Evolutionary conservation across 2,329 filamentous ascomycete species (phyloP), one percentile per base, ranked within the genome.

Genomic region (Arthrobotrys pseudoclavata): DNA sequence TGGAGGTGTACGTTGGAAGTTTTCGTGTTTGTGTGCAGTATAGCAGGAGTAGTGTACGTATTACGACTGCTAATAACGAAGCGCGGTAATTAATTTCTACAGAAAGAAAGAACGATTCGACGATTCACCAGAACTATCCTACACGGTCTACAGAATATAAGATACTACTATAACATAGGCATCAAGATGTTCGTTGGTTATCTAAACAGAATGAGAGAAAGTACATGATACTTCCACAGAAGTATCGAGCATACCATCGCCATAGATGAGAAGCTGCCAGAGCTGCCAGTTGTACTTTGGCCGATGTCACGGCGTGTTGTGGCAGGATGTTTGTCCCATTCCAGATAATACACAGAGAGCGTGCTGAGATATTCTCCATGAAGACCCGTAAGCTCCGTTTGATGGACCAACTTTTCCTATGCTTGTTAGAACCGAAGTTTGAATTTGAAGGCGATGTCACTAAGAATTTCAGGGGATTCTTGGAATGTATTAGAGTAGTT

Each of bases 1-100:
- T 66, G 18, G 24, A 24, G 60, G 45, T n/a, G 22, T 63, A 45
- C 48, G 29, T 47, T 24, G 66, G 34, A 53, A 53, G 52, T 61
- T 69, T 76, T 76, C 72, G 72, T 76, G 72, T 76, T 70, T 76
- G 72, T 53, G 40, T 52, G 31, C 22, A 7, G 55, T 60, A 60
- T 63, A 63, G 72, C 26, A 69, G 31, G 47, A 37, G 37, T n/a
- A 22, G 5, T 55, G 50, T 31, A 68, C n/a, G 64, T 47, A 47
- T 52, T 63, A 69, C 57, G 53, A 48, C 57, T 40, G 52, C 52
- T 61, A 66, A 50, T 31, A 61, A 29, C 34, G 34, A 69, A 64
- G 66, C 57, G 72, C 72, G 72, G 64, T 45, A 68, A 72, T 72
- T 72, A 60, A 72, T 55, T 45, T 26, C 29, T 57, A 13, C 9